Evolutionary conservation across 352 stramenopile species (phyloP), one percentile per base, ranked within the genome.

Genomic region (Phytophthora europaea): DNA sequence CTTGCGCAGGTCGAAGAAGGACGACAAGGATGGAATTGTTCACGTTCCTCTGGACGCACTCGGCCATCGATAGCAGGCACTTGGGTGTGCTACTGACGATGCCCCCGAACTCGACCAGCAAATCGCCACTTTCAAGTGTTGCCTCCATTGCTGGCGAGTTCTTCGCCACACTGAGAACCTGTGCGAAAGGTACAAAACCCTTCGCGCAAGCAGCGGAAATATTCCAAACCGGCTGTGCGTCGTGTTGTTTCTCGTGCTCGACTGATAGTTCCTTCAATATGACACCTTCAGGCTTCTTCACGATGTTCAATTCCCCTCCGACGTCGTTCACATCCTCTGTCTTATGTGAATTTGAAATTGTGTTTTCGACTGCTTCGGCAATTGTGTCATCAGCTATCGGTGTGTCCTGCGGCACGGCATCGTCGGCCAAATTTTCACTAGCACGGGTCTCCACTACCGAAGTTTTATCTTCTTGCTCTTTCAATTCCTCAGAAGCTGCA

Each of bases 61-160:
- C 72, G 0, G 79, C 85, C 33, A 93, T 90, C 1, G 76, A 58
- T 13, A 86, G 59, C 23, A 93, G 51, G 54, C 82, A 90, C 45
- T 91, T 84, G 18, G 85, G 76, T 1, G 75, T 89, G 6, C 61
- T 72, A 16, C 63, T 83, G 10, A 76, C 70, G 43, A 91, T 76
- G 1, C 83, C 83, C 0, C 81, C 85, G 65, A 93, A 90, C 6
- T 82, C 62, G 4, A 88, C 18, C 1, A 93, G 45, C 12, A 93
- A 59, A 45, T 93, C 85, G 0, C 73, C 73, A 16, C 77, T 65
- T 34, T 69, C 47, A 0, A 93, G 66, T 16, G 75, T 73, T 1
- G 85, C 85, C 26, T 81, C 70, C 64, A 85, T 83, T 0, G 85
- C 82, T 10, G 85, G 85, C 0, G 85, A 93, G 12, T 65, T 53